These are phyloP conservation scores for Eleusine coracana DNA, from an alignment of 176 grass and related monocot genomes.

Conservation along the genomic window DNA sequence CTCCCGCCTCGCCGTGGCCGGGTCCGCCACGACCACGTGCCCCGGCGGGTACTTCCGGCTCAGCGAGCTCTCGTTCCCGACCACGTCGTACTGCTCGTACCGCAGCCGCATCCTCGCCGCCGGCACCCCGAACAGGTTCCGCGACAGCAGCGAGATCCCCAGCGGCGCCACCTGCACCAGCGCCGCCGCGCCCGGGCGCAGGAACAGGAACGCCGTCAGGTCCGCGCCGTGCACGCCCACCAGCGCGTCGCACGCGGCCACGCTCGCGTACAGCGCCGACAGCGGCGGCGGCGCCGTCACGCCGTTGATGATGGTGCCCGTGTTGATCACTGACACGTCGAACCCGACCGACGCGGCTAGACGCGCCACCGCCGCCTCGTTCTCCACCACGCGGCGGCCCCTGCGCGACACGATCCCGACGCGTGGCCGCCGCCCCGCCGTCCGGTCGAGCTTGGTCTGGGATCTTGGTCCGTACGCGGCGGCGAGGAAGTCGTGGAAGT, in stretches of 20 bases:
- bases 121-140: constrained; percentile 51
- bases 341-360: constrained; percentile 33
- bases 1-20: constrained; percentile 34
- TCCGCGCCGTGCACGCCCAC: constrained; percentile 84
- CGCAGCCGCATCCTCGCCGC: constrained; percentile 54
- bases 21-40: constrained; percentile 45
- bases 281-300: constrained; percentile 31
- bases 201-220: constrained; percentile 77
- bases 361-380: constrained; percentile 53
- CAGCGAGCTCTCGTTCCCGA: constrained; percentile 63
- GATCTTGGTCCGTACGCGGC: constrained; percentile 26
- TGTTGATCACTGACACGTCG: constrained; percentile 57
- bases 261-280: constrained; percentile 28
- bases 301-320: constrained; percentile 4
- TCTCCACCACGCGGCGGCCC: constrained; percentile 67
- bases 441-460: too few relatives aligned
- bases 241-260: constrained; percentile 64
- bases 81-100: constrained; percentile 65
- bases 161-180: constrained; percentile 69
- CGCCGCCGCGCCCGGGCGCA: constrained; percentile 38
- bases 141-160: constrained; percentile 32
- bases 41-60: constrained; percentile 19
- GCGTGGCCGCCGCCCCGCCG: neutral
- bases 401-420: constrained; percentile 60
- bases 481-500: constrained; percentile 59